Conservation (phyloP, 352 stramenopile genomes). For the Phytophthora kernoviae region DNA sequence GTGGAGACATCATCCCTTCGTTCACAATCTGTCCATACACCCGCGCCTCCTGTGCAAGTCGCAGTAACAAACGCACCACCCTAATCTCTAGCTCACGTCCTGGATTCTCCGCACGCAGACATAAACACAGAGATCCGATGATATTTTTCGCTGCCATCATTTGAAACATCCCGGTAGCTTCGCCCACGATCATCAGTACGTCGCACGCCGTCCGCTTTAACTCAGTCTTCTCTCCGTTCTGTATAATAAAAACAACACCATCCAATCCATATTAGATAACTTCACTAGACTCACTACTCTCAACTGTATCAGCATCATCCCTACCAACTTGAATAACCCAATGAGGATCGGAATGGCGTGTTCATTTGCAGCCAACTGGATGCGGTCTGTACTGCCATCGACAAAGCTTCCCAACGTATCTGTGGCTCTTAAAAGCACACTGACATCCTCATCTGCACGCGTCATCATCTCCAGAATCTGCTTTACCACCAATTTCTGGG, state of each 20-base stretch:
- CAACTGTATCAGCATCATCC: neutral
- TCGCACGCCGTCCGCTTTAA: conserved; percentile 49
- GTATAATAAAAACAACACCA: neutral
- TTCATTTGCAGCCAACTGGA: conserved; percentile 38
- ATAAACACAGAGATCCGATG: conserved; percentile 39
- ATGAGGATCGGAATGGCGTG: conserved; percentile 39
- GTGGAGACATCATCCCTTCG: conserved; percentile 47
- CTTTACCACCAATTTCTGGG: conserved; percentile 29
- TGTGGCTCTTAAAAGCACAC: conserved; percentile 39
- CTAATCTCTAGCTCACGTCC: conserved; percentile 36
- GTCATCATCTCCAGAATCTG: conserved; percentile 32
- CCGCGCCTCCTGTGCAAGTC: conserved; percentile 37
- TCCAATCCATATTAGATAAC: neutral
- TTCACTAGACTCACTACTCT: conserved; percentile 1
- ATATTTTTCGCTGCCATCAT: conserved; percentile 51
- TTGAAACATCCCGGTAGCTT: conserved; percentile 42
- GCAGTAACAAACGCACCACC: conserved; percentile 42
- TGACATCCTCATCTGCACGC: conserved; percentile 35
- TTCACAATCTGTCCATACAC: conserved; percentile 66
- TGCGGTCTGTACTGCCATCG: conserved; percentile 30
- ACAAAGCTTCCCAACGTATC: conserved; percentile 48
- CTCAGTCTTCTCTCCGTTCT: conserved; percentile 30
- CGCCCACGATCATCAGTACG: conserved; percentile 42
- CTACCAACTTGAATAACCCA: conserved; percentile 37
- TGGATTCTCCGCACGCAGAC: conserved; percentile 30